These are phyloP conservation scores for Phytophthora agathidicida DNA, from an alignment of 352 stramenopile genomes.

Conservation along the genomic window DNA sequence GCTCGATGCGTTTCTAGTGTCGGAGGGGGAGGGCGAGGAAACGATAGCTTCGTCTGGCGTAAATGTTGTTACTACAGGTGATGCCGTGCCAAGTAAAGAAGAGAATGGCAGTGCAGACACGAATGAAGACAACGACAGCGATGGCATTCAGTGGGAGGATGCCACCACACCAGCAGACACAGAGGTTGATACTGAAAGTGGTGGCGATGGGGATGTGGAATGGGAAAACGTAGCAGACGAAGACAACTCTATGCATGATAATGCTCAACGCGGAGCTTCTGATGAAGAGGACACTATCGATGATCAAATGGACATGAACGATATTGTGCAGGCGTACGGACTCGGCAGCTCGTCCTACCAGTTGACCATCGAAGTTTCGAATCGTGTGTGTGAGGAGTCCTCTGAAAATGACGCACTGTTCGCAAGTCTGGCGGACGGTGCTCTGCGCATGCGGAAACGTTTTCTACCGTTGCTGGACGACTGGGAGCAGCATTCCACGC, in stretches of 20 bases:
- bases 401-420: conserved; percentile 78
- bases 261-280: neutral
- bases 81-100: too few relatives aligned
- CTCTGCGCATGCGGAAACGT: conserved; percentile 68
- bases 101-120: neutral
- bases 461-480: conserved; percentile 72
- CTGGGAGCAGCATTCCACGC: conserved; percentile 54
- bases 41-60: neutral
- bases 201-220: conserved; percentile 20
- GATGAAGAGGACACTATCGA: conserved; percentile 11
- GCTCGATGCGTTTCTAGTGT: conserved; percentile 62
- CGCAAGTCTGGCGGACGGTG: conserved; percentile 48
- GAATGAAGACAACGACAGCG: conserved; percentile 15
- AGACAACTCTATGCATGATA: neutral
- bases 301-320: conserved; percentile 72
- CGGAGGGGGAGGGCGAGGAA: conserved; percentile 4
- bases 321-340: conserved; percentile 79
- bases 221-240: conserved; percentile 27
- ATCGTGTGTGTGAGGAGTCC: conserved; percentile 58
- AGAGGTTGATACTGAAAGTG: neutral
- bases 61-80: neutral
- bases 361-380: conserved; percentile 72
- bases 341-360: conserved; percentile 80
- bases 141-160: conserved; percentile 39
- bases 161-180: neutral